A percentile compares a stretch with the other conserved stretches of the same genome.
These are phyloP conservation scores for Fusarium secorum DNA, from an alignment of 2,329 filamentous ascomycete genomes.

Conservation along the genomic window DNA sequence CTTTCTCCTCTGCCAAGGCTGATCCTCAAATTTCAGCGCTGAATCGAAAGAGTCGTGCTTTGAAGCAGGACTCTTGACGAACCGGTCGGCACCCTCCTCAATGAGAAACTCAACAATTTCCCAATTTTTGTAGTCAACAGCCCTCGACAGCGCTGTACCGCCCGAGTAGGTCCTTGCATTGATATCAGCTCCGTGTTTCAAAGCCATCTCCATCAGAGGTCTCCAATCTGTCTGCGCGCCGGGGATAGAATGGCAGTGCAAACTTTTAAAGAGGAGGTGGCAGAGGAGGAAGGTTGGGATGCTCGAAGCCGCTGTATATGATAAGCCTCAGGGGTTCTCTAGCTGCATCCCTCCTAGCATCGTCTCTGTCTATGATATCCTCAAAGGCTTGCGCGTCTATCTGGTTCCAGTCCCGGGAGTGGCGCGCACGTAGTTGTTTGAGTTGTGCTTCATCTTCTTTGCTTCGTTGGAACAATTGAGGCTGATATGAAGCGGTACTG, in stretches of 20 bases:
- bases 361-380: background rate
- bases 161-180: fast-evolving
- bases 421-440: background rate
- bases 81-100: background rate
- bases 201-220: background rate
- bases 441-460: background rate
- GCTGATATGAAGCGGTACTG: background rate
- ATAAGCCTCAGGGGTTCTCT: background rate
- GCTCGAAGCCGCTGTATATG: background rate
- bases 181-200: background rate
- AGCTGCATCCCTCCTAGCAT: background rate
- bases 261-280: too few relatives aligned
- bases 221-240: background rate
- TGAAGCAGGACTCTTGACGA: fast-evolving
- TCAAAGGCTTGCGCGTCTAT: background rate
- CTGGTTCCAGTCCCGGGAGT: background rate
- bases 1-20: background rate
- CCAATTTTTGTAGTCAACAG: background rate
- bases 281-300: background rate
- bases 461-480: background rate
- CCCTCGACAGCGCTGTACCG: background rate
- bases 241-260: too few relatives aligned
- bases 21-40: background rate
- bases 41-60: fast-evolving
- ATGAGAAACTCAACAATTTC: background rate